phyloP scores from a whole-genome alignment of 176 grass and related monocot species.

The Carex kokanica region DNA sequence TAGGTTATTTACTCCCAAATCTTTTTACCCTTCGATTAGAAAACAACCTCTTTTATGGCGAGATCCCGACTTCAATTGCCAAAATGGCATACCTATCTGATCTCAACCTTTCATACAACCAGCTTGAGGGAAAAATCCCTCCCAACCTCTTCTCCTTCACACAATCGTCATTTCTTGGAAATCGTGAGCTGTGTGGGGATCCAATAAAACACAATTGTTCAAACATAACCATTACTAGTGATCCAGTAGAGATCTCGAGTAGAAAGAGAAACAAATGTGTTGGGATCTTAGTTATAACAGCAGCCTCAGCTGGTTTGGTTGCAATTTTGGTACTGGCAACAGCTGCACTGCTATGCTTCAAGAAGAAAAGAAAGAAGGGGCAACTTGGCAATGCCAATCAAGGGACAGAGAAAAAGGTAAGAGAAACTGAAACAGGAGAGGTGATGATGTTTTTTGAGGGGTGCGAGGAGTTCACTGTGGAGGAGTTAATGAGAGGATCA shows the following conservation, averaged over 20 bases:
- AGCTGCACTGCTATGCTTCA: conserved; percentile 35
- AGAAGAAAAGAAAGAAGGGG: conserved; percentile 30
- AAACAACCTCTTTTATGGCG: conserved; percentile 46
- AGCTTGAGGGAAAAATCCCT: conserved; percentile 54
- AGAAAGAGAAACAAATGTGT: conserved; percentile 29
- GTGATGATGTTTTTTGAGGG: conserved; percentile 79
- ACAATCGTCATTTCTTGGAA: conserved; percentile 51
- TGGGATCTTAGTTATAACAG: conserved; percentile 42
- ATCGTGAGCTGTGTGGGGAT: conserved; percentile 47
- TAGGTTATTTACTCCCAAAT: conserved; percentile 48
- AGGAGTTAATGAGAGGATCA: conserved; percentile 69
- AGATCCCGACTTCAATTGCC: conserved; percentile 48
- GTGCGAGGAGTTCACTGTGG: conserved; percentile 53
- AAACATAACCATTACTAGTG: conserved; percentile 1
- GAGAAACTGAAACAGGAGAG: conserved; percentile 28
- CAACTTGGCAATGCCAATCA: conserved; percentile 1
- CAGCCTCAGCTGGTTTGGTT: conserved; percentile 30
- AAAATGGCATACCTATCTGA: conserved; percentile 33
- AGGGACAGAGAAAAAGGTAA: conserved; percentile 7
- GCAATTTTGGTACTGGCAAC: conserved; percentile 37
- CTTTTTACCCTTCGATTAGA: conserved; percentile 64
- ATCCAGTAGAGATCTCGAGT: neutral
- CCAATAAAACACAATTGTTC: conserved; percentile 41
- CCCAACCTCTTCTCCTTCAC: conserved; percentile 43
- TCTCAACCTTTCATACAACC: conserved; percentile 67